phyloP scores from a whole-genome alignment of 208 protist species.

The Trypanosoma caninum region DNA sequence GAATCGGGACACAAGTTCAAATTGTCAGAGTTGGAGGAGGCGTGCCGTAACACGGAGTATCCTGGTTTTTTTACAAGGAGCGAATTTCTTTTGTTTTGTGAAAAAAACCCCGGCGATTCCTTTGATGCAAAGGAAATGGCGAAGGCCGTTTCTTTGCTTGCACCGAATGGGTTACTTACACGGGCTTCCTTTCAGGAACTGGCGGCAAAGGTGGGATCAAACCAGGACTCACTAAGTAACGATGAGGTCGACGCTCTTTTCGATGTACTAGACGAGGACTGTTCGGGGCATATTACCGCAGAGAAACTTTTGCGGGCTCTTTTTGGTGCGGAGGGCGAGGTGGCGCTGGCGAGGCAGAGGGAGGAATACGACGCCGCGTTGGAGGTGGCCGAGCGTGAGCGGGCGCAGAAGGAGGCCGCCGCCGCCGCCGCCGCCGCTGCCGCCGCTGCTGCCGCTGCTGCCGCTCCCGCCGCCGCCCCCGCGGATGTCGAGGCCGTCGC shows the following conservation, averaged over 20 bases:
- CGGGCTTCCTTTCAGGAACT: conserved; percentile 70
- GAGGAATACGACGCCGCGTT: conserved; percentile 28
- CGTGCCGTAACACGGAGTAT: conserved; percentile 35
- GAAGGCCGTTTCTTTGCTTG: conserved; percentile 58
- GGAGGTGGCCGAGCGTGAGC: conserved; percentile 13
- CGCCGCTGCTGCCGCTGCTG: background rate
- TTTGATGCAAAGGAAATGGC: conserved; percentile 62
- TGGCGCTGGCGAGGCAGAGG: conserved; percentile 48
- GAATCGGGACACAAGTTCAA: conserved; percentile 74
- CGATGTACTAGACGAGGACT: conserved; percentile 55
- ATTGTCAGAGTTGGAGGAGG: conserved; percentile 58
- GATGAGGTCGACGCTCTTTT: conserved; percentile 84
- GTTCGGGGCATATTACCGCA: conserved; percentile 66
- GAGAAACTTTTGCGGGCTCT: conserved; percentile 73
- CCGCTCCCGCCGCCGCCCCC: conserved; percentile 9
- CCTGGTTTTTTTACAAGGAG: conserved; percentile 68
- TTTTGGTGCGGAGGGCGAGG: conserved; percentile 61
- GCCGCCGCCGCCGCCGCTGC: conserved; percentile 5
- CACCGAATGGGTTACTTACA: conserved; percentile 67
- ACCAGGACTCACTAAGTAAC: conserved; percentile 37
- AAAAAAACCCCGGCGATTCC: conserved; percentile 42
- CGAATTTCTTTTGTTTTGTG: conserved; percentile 70
- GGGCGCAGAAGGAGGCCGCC: conserved; percentile 23
- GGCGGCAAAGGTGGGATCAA: conserved; percentile 37
- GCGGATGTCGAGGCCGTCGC: background rate